Evolutionary conservation across 306 rosid species (phyloP).

Genomic region (Pyrus pyrifolia): DNA sequence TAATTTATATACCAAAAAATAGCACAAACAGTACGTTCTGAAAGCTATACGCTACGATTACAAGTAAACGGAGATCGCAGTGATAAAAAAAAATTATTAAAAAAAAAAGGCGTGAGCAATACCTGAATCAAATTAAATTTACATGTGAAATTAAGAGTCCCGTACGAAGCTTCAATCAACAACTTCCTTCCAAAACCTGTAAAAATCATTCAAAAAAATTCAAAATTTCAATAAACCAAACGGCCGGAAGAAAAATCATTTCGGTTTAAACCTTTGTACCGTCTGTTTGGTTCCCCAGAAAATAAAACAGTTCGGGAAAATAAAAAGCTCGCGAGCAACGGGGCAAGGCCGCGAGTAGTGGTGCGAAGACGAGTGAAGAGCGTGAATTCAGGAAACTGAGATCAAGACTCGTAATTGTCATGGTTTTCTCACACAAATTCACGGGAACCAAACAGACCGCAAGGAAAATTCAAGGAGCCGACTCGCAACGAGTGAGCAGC

Average conservation of each 20-base stretch:
- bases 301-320: not conserved
- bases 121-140: constrained; percentile 9
- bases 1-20: not conserved
- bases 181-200: not conserved
- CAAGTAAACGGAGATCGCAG: not conserved
- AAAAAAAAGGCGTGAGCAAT: not conserved
- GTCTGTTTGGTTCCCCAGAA: constrained; percentile 6
- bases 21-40: not conserved
- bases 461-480: not conserved
- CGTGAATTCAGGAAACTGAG: not conserved
- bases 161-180: constrained; percentile 2
- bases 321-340: not conserved
- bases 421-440: not conserved
- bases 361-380: not conserved
- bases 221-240: not conserved
- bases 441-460: constrained; percentile 12
- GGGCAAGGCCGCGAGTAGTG: not conserved
- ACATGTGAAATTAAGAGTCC: not conserved
- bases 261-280: not conserved
- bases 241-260: not conserved
- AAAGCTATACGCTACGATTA: not conserved
- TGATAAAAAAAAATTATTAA: no score
- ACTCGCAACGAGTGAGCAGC: constrained; percentile 10
- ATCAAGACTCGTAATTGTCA: not conserved
- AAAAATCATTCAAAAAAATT: not conserved